Conservation (phyloP, 2,329 filamentous ascomycete species). For the Westerdykella aurantiaca region DNA sequence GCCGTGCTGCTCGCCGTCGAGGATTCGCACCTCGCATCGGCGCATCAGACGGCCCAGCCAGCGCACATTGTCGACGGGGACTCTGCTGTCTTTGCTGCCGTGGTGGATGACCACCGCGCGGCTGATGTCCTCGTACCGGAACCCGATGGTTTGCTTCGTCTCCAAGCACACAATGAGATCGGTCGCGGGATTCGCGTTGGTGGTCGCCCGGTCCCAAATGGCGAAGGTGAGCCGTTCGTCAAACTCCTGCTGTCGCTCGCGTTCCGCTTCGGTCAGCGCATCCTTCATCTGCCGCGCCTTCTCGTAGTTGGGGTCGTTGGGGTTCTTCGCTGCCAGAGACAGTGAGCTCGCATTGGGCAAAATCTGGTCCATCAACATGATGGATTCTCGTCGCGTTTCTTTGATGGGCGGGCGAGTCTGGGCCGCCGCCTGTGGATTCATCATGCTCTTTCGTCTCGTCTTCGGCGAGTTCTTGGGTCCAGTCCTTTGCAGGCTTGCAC, state of each 20-base stretch:
- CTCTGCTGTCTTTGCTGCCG: constrained; percentile 80
- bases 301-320: constrained; percentile 28
- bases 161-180: constrained; percentile 91
- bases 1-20: constrained; percentile 89
- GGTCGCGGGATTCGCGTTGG: constrained; percentile 86
- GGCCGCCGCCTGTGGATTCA: constrained; percentile 10
- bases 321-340: constrained; percentile 21
- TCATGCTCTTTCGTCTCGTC: constrained; percentile 26
- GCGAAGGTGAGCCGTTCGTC: constrained; percentile 82
- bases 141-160: constrained; percentile 83
- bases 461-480: constrained; percentile 50
- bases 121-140: constrained; percentile 94
- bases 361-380: constrained; percentile 47
- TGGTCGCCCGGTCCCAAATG: constrained; percentile 90
- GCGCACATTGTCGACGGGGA: constrained; percentile 88
- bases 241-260: constrained; percentile 68
- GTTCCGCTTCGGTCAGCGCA: constrained; percentile 59
- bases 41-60: constrained; percentile 96
- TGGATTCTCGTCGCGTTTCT: constrained; percentile 40
- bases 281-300: constrained; percentile 36
- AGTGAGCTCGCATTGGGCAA: constrained; percentile 37
- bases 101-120: constrained; percentile 90
- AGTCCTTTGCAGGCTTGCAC: constrained; percentile 61
- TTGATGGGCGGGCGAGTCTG: constrained; percentile 20
- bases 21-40: constrained; percentile 80